Base-by-base conservation (phyloP, 140 eudicot genomes). In the Flaveria floridana region DNA sequence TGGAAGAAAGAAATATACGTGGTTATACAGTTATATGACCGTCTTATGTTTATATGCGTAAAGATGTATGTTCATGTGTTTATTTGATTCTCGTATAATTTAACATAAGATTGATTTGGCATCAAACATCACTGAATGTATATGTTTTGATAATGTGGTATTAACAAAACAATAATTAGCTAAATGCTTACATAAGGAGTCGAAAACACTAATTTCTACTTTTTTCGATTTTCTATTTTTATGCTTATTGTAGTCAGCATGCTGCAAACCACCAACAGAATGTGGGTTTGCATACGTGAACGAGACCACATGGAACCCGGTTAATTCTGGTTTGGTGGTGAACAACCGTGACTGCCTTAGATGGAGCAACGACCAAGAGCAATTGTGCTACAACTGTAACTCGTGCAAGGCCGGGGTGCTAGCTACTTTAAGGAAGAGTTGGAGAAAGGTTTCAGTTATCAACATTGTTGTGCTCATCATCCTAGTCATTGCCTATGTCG, bases 331-430 rank as follows among this genome's bases (percentile, higher is more conserved):
- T 19, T 68, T 50, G 41, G 70, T 13, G n/a, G 83, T 67, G 12
- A 67, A 34, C 74, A 85, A 87, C 39, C 72, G 76, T 0, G 99
- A 94, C 48, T 94, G 99, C 73, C 2, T 4, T 0, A 56, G 83
- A 19, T 94, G 99, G 99, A 88, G 69, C 87, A 94, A 94, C 65
- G 90, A 94, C 63, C 99, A 94, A 73, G 82, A 74, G 11, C 85
- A 66, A 30, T 77, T 90, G 34, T 94, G 99, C 79, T 94, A 94
- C 74, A 30, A 20, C 2, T 94, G 99, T 13, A 83, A 88, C 75
- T 88, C 99, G 7, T 94, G 99, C 79, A 94, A 88, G 56, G 99
- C 99, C 2, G 97, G 99, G 3, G 97, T 94, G 75, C 70, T 94
- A 12, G 99, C 89, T 0, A 84, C 93, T 79, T 62, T 94, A 14